phyloP scores from a whole-genome alignment of 176 grass and related monocot species.

The Oryza rufipogon region DNA sequence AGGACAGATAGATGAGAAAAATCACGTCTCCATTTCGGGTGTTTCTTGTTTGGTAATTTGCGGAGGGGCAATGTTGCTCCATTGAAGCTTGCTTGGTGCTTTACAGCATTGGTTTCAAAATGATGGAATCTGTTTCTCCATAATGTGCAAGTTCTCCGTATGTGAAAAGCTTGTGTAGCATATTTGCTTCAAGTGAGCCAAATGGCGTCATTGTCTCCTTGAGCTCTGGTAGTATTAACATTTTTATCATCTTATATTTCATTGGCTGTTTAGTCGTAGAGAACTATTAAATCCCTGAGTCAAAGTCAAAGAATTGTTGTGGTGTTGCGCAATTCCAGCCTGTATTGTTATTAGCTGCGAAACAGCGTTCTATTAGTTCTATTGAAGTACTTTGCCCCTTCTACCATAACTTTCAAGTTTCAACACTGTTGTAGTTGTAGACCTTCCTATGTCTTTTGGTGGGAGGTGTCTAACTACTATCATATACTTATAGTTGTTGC shows the following conservation, averaged over 20 bases:
- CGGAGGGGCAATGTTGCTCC: constrained; percentile 19
- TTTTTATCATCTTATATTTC: constrained; percentile 16
- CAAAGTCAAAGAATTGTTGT: constrained; percentile 13
- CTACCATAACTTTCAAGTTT: constrained; percentile 16
- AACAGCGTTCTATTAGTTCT: not conserved
- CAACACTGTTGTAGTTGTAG: not conserved
- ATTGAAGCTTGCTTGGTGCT: constrained; percentile 26
- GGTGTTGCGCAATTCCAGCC: not conserved
- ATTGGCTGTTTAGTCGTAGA: not conserved
- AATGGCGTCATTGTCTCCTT: constrained; percentile 13
- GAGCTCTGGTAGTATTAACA: not conserved
- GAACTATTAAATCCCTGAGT: constrained; percentile 15
- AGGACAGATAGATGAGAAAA: not conserved
- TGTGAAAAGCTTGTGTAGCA: not conserved
- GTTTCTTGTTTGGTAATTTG: constrained; percentile 32
- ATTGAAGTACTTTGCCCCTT: constrained; percentile 11
- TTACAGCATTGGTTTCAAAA: constrained; percentile 15
- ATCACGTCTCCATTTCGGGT: not conserved
- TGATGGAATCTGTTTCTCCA: not conserved
- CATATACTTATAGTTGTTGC: constrained; percentile 10
- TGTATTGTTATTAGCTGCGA: not conserved
- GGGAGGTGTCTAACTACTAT: constrained; percentile 16
- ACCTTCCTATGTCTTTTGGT: not conserved
- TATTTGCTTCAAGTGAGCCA: constrained; percentile 24
- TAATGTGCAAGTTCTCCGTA: not conserved